Percentiles rank a stretch among this genome's conserved stretches.
phyloP scores from a whole-genome alignment of 495 filamentous ascomycete genomes.

The Entonaema liquescens region DNA sequence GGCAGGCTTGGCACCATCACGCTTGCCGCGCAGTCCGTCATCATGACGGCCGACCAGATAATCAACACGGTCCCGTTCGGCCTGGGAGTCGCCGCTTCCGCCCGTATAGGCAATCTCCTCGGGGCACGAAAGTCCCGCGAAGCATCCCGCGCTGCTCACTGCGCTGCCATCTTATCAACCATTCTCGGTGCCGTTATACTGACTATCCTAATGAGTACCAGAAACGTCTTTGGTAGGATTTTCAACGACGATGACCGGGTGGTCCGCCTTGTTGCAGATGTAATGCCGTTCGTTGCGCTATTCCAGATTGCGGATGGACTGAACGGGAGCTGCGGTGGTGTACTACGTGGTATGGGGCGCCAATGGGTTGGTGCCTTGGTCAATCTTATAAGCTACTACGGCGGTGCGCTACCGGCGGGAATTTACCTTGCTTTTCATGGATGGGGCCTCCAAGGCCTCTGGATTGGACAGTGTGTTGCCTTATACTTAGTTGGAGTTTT shows the following conservation, averaged over 20 bases:
- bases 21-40: conserved; percentile 87
- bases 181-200: conserved; percentile 74
- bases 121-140: conserved; percentile 73
- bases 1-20: conserved; percentile 84
- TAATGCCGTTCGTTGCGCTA: conserved; percentile 89
- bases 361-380: conserved; percentile 91
- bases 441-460: conserved; percentile 85
- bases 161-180: conserved; percentile 78
- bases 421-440: conserved; percentile 90
- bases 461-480: conserved; percentile 91
- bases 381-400: conserved; percentile 89
- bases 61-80: conserved; percentile 95
- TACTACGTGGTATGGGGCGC: conserved; percentile 82
- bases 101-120: conserved; percentile 83
- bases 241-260: conserved; percentile 85
- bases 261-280: conserved; percentile 77
- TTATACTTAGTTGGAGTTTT: conserved; percentile 81
- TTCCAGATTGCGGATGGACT: conserved; percentile 94
- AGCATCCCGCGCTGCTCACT: conserved; percentile 78
- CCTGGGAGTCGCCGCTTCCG: conserved; percentile 82
- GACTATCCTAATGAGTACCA: conserved; percentile 74
- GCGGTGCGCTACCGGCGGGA: conserved; percentile 82
- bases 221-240: conserved; percentile 79
- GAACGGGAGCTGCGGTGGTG: conserved; percentile 86
- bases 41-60: conserved; percentile 94